Conservation (phyloP, 768 basidiomycete species). For the Cytidiella melzeri region DNA sequence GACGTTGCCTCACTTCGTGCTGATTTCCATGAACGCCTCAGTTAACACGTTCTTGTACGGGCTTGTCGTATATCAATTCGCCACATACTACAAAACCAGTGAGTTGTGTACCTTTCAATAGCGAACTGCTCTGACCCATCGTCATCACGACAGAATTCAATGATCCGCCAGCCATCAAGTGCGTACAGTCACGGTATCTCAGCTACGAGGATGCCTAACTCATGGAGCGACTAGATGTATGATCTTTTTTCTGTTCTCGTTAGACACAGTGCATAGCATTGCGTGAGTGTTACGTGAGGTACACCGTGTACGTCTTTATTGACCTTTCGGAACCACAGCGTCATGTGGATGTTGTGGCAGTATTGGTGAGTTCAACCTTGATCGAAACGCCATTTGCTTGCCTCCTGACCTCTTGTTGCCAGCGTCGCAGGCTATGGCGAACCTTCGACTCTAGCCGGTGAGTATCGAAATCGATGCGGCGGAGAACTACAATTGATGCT, state of each 20-base stretch:
- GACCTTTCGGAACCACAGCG: conserved; percentile 1
- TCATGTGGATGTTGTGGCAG: conserved; percentile 13
- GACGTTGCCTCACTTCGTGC: background rate
- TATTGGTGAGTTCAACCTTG: conserved; percentile 10
- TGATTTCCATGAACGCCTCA: background rate
- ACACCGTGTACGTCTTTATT: too few species aligned
- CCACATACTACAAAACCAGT: conserved; percentile 27
- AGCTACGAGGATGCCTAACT: background rate
- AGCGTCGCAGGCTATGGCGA: conserved; percentile 11
- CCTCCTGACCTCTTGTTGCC: background rate
- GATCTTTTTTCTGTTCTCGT: conserved; percentile 28
- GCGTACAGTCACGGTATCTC: background rate
- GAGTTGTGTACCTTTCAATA: conserved; percentile 2
- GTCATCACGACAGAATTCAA: conserved; percentile 27
- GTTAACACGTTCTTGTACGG: conserved; percentile 30
- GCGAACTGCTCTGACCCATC: background rate
- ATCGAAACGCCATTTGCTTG: background rate
- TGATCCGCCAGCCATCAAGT: conserved; percentile 33
- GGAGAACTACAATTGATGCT: too few species aligned
- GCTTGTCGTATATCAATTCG: conserved; percentile 37
- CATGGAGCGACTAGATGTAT: conserved; percentile 20
- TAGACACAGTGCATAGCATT: conserved; percentile 34
- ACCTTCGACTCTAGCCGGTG: conserved; percentile 28
- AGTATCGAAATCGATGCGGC: too few species aligned
- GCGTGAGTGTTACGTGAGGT: conserved; percentile 1